Evolutionary conservation across 2,329 filamentous ascomycete species (phyloP).

Genomic region (Biscogniauxia marginata): DNA sequence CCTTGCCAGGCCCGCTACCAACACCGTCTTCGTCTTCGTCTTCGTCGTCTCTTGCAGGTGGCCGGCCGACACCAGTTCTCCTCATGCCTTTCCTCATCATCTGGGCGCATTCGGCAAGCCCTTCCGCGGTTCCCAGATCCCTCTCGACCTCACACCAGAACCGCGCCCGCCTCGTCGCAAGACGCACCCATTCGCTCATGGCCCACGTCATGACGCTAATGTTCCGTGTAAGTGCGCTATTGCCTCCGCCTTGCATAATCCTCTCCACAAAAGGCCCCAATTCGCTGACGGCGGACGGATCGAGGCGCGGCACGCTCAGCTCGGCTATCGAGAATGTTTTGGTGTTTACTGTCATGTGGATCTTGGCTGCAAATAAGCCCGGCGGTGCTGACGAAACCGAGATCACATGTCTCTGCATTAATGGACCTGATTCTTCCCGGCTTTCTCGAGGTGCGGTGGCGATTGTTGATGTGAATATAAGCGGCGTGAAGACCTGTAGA

Average conservation of each 20-base stretch:
- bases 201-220: slow-evolving; percentile 63
- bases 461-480: slow-evolving; percentile 59
- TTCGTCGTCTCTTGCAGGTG: slow-evolving; percentile 6
- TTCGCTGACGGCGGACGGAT: slow-evolving; percentile 58
- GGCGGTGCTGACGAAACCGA: slow-evolving; percentile 47
- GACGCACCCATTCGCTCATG: slow-evolving; percentile 65
- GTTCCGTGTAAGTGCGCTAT: slow-evolving; percentile 53
- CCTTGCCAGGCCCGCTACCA: slow-evolving; percentile 14
- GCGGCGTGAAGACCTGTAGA: slow-evolving; percentile 67
- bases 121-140: slow-evolving; percentile 42
- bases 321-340: slow-evolving; percentile 48
- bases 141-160: slow-evolving; percentile 58
- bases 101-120: slow-evolving; percentile 30
- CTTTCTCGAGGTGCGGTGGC: slow-evolving; percentile 40
- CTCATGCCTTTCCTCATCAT: slow-evolving; percentile 28
- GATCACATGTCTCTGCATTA: slow-evolving; percentile 57
- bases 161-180: slow-evolving; percentile 58
- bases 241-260: slow-evolving; percentile 37
- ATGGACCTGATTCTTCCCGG: slow-evolving; percentile 25
- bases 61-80: slow-evolving; percentile 22
- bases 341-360: slow-evolving; percentile 60
- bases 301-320: slow-evolving; percentile 54
- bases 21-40: slow-evolving; percentile 24
- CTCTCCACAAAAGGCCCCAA: slow-evolving; percentile 52
- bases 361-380: slow-evolving; percentile 55